These are phyloP conservation scores for Gamsiella multidivaricata DNA, from an alignment of 192 early-diverging fungal species.

Conservation along the genomic window DNA sequence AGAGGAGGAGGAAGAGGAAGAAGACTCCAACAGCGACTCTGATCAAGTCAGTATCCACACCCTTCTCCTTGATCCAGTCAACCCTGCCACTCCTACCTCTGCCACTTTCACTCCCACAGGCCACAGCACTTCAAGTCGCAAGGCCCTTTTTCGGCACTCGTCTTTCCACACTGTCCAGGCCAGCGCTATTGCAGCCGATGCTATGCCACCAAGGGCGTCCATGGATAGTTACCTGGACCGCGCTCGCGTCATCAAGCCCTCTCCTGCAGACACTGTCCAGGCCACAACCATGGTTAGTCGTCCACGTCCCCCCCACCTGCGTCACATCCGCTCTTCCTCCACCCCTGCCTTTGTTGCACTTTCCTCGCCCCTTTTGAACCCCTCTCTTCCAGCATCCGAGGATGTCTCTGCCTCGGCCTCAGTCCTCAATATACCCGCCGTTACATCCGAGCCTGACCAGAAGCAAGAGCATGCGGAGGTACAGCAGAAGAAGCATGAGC, in stretches of 20 bases:
- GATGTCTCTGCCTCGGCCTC: slow-evolving; percentile 7
- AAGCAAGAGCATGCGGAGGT: neutral
- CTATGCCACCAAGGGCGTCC: slow-evolving; percentile 7
- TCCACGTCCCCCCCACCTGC: slow-evolving; percentile 14
- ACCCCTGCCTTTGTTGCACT: slow-evolving; percentile 1
- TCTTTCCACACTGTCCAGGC: slow-evolving; percentile 32
- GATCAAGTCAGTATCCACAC: slow-evolving; percentile 17
- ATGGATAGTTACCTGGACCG: slow-evolving; percentile 26
- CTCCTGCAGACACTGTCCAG: slow-evolving; percentile 18
- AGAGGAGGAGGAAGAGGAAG: neutral
- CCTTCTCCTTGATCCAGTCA: slow-evolving; percentile 3
- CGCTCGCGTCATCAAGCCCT: slow-evolving; percentile 24
- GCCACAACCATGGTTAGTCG: slow-evolving; percentile 44
- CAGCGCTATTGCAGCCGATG: neutral
- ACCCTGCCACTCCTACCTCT: neutral
- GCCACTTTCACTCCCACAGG: neutral
- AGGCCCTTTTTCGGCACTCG: slow-evolving; percentile 6
- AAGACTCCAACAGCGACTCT: neutral
- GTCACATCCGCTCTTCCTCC: slow-evolving; percentile 14
- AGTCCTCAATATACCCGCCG: slow-evolving; percentile 23
- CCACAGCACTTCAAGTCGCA: too few relatives aligned
- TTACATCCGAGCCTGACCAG: neutral
- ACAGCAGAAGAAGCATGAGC: neutral
- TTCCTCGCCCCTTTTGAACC: neutral
- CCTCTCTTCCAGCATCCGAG: neutral